Percentiles rank a stretch among this genome's conserved stretches.
These are phyloP conservation scores for Globisporangium viniferum DNA, from an alignment of 352 stramenopile species.

Conservation along the genomic window DNA sequence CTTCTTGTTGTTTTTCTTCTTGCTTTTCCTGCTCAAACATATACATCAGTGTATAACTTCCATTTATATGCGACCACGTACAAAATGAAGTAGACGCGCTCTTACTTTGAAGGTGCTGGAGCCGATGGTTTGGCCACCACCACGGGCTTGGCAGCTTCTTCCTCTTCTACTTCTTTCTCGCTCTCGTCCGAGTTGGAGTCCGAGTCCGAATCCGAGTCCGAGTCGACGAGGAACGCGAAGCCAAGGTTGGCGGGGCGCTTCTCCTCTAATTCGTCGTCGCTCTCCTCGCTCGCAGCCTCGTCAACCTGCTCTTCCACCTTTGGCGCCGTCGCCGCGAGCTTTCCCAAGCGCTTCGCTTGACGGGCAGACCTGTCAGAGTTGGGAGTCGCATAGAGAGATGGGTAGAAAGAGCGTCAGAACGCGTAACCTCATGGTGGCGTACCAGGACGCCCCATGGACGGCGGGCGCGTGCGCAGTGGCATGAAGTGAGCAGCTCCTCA, in stretches of 20 bases:
- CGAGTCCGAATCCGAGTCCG: slow-evolving; percentile 67
- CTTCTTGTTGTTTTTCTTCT: slow-evolving; percentile 46
- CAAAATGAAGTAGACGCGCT: neutral
- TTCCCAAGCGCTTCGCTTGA: slow-evolving; percentile 66
- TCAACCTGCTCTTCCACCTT: slow-evolving; percentile 22
- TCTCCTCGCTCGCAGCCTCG: slow-evolving; percentile 19
- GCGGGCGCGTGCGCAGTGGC: neutral
- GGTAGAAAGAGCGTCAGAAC: no score
- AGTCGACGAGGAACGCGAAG: slow-evolving; percentile 74
- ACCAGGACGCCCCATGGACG: neutral
- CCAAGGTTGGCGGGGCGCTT: slow-evolving; percentile 51
- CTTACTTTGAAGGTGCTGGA: slow-evolving; percentile 16
- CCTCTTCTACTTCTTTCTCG: slow-evolving; percentile 19
- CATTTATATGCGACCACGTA: no score
- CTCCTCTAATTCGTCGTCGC: slow-evolving; percentile 44
- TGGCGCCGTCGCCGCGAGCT: slow-evolving; percentile 43
- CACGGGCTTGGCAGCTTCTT: slow-evolving; percentile 14
- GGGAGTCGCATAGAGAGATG: neutral
- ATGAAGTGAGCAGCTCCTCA: neutral
- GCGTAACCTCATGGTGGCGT: neutral
- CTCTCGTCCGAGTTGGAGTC: slow-evolving; percentile 35
- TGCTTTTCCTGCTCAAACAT: slow-evolving; percentile 12
- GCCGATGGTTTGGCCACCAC: slow-evolving; percentile 10
- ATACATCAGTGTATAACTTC: neutral
- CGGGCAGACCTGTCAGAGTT: slow-evolving; percentile 56